These are phyloP conservation scores for Metrosideros polymorpha DNA, from an alignment of 441 rosid species.

Conservation along the genomic window DNA sequence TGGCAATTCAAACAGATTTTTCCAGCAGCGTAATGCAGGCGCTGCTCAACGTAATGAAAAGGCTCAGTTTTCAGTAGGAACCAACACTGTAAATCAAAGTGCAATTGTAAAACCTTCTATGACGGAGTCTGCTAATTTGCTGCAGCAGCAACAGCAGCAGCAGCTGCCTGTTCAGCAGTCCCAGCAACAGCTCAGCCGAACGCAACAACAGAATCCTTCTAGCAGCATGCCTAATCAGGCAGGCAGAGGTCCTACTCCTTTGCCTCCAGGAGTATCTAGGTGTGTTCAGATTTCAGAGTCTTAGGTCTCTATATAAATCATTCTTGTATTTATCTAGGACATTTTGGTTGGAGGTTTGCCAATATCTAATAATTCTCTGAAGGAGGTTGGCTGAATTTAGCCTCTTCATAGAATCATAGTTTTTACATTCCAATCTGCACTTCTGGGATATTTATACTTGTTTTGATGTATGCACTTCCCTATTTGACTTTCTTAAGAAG, in stretches of 20 bases:
- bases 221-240: conserved; percentile 40
- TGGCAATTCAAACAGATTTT: conserved; percentile 59
- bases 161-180: conserved; percentile 27
- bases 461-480: background rate
- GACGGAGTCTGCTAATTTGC: conserved; percentile 45
- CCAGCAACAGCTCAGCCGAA: conserved; percentile 54
- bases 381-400: background rate
- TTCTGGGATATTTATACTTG: background rate
- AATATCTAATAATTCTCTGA: background rate
- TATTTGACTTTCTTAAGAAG: background rate
- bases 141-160: conserved; percentile 19
- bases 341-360: background rate
- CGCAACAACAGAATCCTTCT: conserved; percentile 48
- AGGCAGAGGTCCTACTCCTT: conserved; percentile 57
- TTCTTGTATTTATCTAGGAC: background rate
- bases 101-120: conserved; percentile 29
- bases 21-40: conserved; percentile 54
- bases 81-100: conserved; percentile 30
- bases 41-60: conserved; percentile 57
- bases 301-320: conserved; percentile 49
- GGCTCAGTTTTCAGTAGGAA: conserved; percentile 48
- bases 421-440: background rate
- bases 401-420: background rate
- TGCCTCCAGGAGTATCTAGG: conserved; percentile 99
- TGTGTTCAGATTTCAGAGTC: conserved; percentile 71